Conservation (phyloP, 2,329 filamentous ascomycete species). For the Mycosphaerella arachidis region DNA sequence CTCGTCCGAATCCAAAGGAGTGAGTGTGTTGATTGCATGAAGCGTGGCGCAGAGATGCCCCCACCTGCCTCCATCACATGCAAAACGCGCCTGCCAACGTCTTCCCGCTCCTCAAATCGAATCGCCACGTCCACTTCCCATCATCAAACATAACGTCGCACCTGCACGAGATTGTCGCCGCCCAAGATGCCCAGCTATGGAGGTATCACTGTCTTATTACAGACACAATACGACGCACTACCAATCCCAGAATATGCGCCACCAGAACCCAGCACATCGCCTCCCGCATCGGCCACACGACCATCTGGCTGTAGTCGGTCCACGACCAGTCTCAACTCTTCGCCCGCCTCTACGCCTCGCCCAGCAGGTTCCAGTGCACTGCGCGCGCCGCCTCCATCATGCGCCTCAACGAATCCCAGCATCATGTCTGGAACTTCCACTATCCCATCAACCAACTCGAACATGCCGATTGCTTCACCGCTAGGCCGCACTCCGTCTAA, state of each 20-base stretch:
- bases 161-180: neutral
- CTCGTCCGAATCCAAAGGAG: neutral
- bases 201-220: constrained; percentile 38
- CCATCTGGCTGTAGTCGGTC: constrained; percentile 17
- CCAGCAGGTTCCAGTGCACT: neutral
- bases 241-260: constrained; percentile 36
- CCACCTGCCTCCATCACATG: constrained; percentile 1
- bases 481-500: neutral
- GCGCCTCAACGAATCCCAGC: neutral
- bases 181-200: constrained; percentile 32
- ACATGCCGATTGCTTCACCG: neutral
- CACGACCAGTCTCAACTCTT: constrained; percentile 17
- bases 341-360: neutral
- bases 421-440: neutral
- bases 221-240: constrained; percentile 40
- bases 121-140: constrained; percentile 4
- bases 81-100: neutral
- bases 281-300: neutral
- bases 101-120: neutral
- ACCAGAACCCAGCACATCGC: constrained; percentile 23
- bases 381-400: neutral
- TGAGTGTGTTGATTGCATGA: neutral
- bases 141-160: neutral
- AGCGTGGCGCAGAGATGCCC: neutral
- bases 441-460: neutral